Evolutionary conservation across 2,329 filamentous ascomycete genomes (phyloP).

Genomic region (Iodosphaeria phyllophila): DNA sequence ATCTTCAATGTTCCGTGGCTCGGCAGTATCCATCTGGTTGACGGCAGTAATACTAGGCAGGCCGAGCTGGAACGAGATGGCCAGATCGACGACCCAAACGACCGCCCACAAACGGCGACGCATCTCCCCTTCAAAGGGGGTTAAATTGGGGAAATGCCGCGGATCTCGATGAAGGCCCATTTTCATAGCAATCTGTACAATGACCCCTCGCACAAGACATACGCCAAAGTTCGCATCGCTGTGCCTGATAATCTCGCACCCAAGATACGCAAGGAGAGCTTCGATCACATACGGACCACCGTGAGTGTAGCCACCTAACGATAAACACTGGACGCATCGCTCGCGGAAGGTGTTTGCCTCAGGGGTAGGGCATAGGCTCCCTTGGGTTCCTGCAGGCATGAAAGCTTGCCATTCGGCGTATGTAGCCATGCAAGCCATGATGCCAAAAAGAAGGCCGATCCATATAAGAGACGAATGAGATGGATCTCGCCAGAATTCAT

Average conservation of each 20-base stretch:
- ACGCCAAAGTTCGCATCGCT: constrained; percentile 14
- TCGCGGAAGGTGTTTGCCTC: constrained; percentile 10
- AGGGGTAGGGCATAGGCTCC: no score
- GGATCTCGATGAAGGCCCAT: constrained; percentile 26
- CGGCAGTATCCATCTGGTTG: constrained; percentile 16
- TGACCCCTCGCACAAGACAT: constrained; percentile 16
- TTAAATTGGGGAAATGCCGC: constrained; percentile 19
- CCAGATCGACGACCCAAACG: constrained; percentile 20
- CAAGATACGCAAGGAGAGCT: constrained; percentile 16
- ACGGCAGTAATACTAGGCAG: constrained; percentile 21
- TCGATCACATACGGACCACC: constrained; percentile 22
- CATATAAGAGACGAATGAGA: constrained; percentile 19
- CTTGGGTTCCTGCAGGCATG: no score
- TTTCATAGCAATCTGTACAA: constrained; percentile 13
- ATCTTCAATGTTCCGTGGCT: constrained; percentile 24
- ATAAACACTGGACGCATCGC: constrained; percentile 17
- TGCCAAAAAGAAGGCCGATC: constrained; percentile 26
- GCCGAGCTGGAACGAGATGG: constrained; percentile 22
- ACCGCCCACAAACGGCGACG: constrained; percentile 22
- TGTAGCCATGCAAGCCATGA: constrained; percentile 22
- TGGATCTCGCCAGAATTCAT: constrained; percentile 23
- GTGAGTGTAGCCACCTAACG: constrained; percentile 20
- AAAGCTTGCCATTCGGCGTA: constrained; percentile 11
- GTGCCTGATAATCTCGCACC: constrained; percentile 12
- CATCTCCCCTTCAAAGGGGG: constrained; percentile 24